phyloP scores from a whole-genome alignment of 2,329 filamentous ascomycete species.

The Madurella mycetomatis region DNA sequence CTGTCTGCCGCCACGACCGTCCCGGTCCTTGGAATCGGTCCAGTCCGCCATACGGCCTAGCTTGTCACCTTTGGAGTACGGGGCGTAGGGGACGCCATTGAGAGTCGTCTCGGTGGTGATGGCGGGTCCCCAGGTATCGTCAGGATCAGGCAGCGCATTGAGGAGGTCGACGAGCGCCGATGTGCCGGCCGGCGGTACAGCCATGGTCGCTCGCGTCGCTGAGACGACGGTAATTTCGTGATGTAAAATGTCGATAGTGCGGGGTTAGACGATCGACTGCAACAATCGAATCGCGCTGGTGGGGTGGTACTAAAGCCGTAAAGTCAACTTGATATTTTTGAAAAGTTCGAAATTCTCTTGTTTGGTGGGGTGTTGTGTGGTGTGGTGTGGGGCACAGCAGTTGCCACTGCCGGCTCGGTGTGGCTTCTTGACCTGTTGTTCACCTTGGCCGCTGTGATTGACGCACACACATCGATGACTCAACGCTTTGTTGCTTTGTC shows the following conservation, averaged over 20 bases:
- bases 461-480: no score
- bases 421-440: background rate
- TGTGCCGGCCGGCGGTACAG: constrained; percentile 19
- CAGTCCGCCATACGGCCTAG: constrained; percentile 98
- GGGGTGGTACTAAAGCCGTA: background rate
- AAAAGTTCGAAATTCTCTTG: constrained; percentile 23
- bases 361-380: constrained; percentile 23
- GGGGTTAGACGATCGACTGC: background rate
- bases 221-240: background rate
- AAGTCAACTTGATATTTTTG: constrained; percentile 10
- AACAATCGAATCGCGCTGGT: constrained; percentile 12
- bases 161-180: constrained; percentile 56
- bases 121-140: constrained; percentile 83
- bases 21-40: constrained; percentile 89
- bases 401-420: background rate
- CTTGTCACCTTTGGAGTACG: constrained; percentile 98
- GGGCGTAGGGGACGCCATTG: constrained; percentile 92
- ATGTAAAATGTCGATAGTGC: background rate
- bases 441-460: background rate
- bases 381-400: constrained; percentile 12
- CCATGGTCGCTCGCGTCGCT: constrained; percentile 21
- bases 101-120: constrained; percentile 81
- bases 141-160: constrained; percentile 61
- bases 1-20: constrained; percentile 68
- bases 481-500: background rate